Base-by-base conservation (phyloP, 2,329 filamentous ascomycete genomes). In the Phialophora macrospora region DNA sequence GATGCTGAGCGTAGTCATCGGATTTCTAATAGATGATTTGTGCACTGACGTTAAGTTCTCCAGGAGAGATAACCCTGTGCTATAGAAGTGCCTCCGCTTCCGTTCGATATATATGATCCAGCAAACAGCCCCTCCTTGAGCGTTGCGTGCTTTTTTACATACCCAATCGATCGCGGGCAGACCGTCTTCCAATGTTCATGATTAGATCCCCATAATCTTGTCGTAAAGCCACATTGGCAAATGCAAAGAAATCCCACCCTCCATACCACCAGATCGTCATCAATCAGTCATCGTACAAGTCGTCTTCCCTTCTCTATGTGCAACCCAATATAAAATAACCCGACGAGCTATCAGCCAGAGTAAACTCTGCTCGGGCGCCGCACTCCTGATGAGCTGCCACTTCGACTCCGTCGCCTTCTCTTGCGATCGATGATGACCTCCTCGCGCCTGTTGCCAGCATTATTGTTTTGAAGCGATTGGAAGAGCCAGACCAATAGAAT, bases 401-500 rank as follows among this genome's bases (percentile, higher is more conserved):
- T 70, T 24, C 63, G 66, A 66, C 71, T 72, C 14, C 67, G 51
- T 7, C 65, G 61, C 32, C 67, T 44, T 63, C 71, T 62, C 52
- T 69, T 69, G 28, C 69, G 65, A 55, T 73, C 71, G 17, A 71
- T 66, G 6, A 73, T 62, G 17, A 71, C 64, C 32, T 67, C 66
- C 63, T 72, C 69, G 17, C 56, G 55, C 30, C 67, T 58, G n/a
- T 60, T 55, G 1, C 68, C 55, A 26, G 28, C 44, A 5, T 62
- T 55, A 32, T 67, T 66, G 20, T 57, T 52, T 34, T 38, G 34
- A 26, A 70, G 41, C 17, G 66, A 65, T 22, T 67, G 67, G 59
- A 69, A 71, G 7, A 73, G 67, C 51, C 68, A 73, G 32, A 73
- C 60, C 28, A 73, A 48, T 4, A 73, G 62, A 8, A 73, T 60